These are phyloP conservation scores for Umbelopsis sp. DNA, from an alignment of 192 early-diverging fungal genomes.

Conservation along the genomic window DNA sequence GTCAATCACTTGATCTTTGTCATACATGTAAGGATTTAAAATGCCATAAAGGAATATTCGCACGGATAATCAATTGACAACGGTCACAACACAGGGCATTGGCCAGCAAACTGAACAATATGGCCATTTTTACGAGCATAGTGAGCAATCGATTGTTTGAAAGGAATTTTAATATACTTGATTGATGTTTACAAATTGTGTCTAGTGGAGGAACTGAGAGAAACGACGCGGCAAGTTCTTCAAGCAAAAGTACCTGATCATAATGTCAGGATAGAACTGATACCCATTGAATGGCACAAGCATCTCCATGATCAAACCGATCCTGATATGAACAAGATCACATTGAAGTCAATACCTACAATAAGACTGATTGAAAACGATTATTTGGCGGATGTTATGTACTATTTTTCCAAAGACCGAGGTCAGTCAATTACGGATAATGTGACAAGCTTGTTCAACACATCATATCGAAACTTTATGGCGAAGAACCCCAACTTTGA, in stretches of 20 bases:
- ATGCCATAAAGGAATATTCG: too few relatives aligned
- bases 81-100: slow-evolving; percentile 29
- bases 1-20: slow-evolving; percentile 44
- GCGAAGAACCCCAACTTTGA: slow-evolving; percentile 60
- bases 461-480: slow-evolving; percentile 56
- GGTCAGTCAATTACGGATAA: slow-evolving; percentile 41
- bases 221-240: slow-evolving; percentile 42
- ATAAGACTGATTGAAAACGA: slow-evolving; percentile 46
- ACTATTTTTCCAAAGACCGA: slow-evolving; percentile 41
- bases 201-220: slow-evolving; percentile 40
- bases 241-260: slow-evolving; percentile 43
- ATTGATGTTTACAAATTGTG: background rate
- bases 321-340: slow-evolving; percentile 37
- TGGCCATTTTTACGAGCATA: slow-evolving; percentile 45
- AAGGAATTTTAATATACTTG: background rate
- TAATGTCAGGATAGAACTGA: slow-evolving; percentile 40
- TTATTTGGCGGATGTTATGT: slow-evolving; percentile 42
- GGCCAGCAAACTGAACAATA: slow-evolving; percentile 49
- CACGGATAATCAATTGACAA: background rate
- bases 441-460: slow-evolving; percentile 37
- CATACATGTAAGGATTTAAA: slow-evolving; percentile 33
- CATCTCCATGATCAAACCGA: slow-evolving; percentile 42
- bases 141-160: slow-evolving; percentile 23
- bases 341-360: slow-evolving; percentile 44
- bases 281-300: slow-evolving; percentile 45